phyloP scores from a whole-genome alignment of 495 filamentous ascomycete species.

The Penicillium goetzii region DNA sequence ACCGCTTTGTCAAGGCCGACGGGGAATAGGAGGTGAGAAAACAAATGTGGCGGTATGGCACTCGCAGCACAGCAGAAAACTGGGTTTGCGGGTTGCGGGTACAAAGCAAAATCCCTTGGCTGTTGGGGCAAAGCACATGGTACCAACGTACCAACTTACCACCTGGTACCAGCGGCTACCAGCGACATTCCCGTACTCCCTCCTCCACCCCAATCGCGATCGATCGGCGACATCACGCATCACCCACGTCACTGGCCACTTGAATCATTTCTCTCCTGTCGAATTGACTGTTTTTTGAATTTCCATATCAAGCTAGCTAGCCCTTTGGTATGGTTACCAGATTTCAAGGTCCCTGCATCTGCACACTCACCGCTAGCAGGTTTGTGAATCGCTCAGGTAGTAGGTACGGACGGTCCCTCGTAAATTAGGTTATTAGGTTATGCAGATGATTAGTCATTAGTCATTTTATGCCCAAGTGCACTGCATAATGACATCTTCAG shows the following conservation, averaged over 20 bases:
- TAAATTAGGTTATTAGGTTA: background rate
- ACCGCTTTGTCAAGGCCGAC: background rate
- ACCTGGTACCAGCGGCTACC: background rate
- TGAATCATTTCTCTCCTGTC: background rate
- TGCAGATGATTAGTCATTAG: background rate
- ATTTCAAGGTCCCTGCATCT: too few relatives aligned
- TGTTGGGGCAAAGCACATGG: slow-evolving; percentile 11
- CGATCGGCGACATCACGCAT: slow-evolving; percentile 10
- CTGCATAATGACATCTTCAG: background rate
- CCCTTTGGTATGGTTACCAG: background rate
- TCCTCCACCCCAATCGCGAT: slow-evolving; percentile 6
- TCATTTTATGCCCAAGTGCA: background rate
- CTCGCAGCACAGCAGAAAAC: background rate
- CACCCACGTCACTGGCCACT: slow-evolving; percentile 4
- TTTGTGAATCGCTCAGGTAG: too few relatives aligned
- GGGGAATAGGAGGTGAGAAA: background rate
- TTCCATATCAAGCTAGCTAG: background rate
- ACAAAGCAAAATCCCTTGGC: slow-evolving; percentile 8
- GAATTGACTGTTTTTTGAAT: background rate
- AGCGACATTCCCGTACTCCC: too few relatives aligned
- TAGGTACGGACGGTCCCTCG: too few relatives aligned
- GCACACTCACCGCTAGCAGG: too few relatives aligned
- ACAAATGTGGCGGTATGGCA: background rate
- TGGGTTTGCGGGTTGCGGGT: slow-evolving; percentile 4
- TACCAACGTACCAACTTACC: background rate